These are phyloP conservation scores for Fusarium torulosum DNA, from an alignment of 2,329 filamentous ascomycete species.

Conservation along the genomic window DNA sequence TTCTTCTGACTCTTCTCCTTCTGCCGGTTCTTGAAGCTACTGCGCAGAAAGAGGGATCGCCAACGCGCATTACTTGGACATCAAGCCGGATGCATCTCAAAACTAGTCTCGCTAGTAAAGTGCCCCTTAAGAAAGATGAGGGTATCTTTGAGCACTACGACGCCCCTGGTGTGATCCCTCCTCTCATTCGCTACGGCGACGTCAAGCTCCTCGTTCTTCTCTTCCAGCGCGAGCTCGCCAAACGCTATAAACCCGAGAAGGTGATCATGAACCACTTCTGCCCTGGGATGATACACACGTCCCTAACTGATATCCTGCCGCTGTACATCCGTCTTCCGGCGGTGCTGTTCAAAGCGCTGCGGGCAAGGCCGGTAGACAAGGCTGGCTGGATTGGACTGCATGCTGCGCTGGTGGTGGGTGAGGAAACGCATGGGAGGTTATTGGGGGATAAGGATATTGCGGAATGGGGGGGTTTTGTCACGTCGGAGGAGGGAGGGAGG, in stretches of 20 bases:
- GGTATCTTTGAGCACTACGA: constrained; percentile 12
- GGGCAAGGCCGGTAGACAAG: constrained; percentile 22
- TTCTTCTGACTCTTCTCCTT: constrained; percentile 40
- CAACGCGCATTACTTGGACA: constrained; percentile 32
- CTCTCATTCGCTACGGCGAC: constrained; percentile 13
- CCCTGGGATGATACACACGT: constrained; percentile 18
- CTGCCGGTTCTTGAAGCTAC: constrained; percentile 41
- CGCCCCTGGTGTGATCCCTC: background rate
- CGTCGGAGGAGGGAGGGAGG: background rate
- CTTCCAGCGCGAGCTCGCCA: constrained; percentile 34
- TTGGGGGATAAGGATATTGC: constrained; percentile 14
- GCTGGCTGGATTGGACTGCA: constrained; percentile 36
- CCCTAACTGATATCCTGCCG: constrained; percentile 26
- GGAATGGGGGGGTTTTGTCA: background rate
- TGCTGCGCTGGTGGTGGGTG: constrained; percentile 26
- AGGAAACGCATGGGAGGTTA: constrained; percentile 1
- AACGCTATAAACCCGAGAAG: constrained; percentile 4
- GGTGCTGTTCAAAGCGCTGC: background rate
- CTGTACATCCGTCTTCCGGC: constrained; percentile 24
- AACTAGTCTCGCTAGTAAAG: constrained; percentile 12
- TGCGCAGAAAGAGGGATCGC: background rate
- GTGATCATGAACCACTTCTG: constrained; percentile 3
- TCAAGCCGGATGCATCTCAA: constrained; percentile 34
- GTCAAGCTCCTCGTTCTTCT: constrained; percentile 27
- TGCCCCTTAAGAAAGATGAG: background rate